Conservation (phyloP, 2,329 filamentous ascomycete genomes). For the Elsinoe australis region DNA sequence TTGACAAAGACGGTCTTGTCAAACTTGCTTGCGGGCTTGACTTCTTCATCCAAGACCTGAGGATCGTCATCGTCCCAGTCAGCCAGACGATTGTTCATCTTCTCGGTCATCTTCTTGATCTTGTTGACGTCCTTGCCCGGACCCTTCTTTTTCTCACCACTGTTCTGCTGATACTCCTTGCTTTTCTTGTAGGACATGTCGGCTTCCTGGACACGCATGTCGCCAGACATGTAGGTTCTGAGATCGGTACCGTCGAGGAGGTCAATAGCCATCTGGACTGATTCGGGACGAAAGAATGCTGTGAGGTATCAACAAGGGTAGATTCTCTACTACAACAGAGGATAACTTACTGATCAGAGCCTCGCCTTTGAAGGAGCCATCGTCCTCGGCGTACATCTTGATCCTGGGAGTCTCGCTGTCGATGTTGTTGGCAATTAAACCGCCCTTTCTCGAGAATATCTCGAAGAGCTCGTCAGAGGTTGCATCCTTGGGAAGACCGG, state of each 20-base stretch:
- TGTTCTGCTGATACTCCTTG: constrained; percentile 48
- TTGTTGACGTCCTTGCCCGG: constrained; percentile 69
- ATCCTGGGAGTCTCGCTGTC: constrained; percentile 81
- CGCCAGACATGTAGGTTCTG: constrained; percentile 54
- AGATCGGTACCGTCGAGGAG: constrained; percentile 78
- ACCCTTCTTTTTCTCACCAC: constrained; percentile 43
- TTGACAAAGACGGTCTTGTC: constrained; percentile 82
- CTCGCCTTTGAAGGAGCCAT: constrained; percentile 86
- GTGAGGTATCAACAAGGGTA: constrained; percentile 11
- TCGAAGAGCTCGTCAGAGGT: constrained; percentile 73
- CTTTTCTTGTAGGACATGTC: constrained; percentile 89
- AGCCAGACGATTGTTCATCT: constrained; percentile 73
- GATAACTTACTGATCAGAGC: constrained; percentile 54
- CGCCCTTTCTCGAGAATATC: constrained; percentile 71
- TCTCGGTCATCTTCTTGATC: constrained; percentile 84
- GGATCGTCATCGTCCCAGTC: constrained; percentile 93
- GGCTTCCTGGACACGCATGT: constrained; percentile 74
- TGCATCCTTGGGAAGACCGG: constrained; percentile 72
- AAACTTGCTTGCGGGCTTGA: constrained; percentile 50
- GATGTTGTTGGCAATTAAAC: constrained; percentile 89
- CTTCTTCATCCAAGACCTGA: constrained; percentile 31
- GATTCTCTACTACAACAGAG: background rate
- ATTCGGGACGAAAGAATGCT: constrained; percentile 91
- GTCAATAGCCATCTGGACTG: constrained; percentile 77
- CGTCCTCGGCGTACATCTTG: constrained; percentile 79